phyloP scores from a whole-genome alignment of 1,284 basidiomycete species.

The Austroboletus sp. region DNA sequence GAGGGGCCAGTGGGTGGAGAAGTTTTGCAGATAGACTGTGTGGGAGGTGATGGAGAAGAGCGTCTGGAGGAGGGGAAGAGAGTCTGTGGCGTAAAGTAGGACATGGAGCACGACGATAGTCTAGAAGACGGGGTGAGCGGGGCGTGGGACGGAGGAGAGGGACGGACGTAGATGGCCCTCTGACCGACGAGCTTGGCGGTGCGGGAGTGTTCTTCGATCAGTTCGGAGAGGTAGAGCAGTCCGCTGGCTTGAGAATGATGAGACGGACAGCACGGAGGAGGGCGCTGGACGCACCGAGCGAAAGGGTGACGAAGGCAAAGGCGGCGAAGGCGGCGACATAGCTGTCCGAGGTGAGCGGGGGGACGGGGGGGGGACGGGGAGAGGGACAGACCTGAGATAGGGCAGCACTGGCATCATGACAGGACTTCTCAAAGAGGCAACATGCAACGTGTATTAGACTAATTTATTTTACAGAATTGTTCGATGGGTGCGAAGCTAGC shows the following conservation, averaged over 20 bases:
- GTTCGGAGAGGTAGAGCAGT: constrained; percentile 83
- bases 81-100: constrained; percentile 73
- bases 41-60: constrained; percentile 80
- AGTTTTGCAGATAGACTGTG: constrained; percentile 84
- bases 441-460: neutral
- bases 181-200: constrained; percentile 75
- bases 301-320: constrained; percentile 75
- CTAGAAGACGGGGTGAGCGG: constrained; percentile 37
- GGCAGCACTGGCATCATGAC: constrained; percentile 33
- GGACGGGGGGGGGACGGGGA: neutral
- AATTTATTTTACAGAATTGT: constrained; percentile 4
- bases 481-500: constrained; percentile 31
- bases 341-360: constrained; percentile 29
- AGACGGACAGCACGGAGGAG: constrained; percentile 7
- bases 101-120: constrained; percentile 70
- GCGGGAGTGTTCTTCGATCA: constrained; percentile 88
- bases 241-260: constrained; percentile 65
- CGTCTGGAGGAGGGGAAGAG: constrained; percentile 67
- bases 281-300: constrained; percentile 50
- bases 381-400: constrained; percentile 42
- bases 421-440: constrained; percentile 5
- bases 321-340: constrained; percentile 63
- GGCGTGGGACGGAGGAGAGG: neutral
- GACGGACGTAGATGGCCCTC: constrained; percentile 76
- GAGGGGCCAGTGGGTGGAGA: constrained; percentile 80